phyloP scores from a whole-genome alignment of 805 yeast genomes.

The Maudiozyma bulderi region DNA sequence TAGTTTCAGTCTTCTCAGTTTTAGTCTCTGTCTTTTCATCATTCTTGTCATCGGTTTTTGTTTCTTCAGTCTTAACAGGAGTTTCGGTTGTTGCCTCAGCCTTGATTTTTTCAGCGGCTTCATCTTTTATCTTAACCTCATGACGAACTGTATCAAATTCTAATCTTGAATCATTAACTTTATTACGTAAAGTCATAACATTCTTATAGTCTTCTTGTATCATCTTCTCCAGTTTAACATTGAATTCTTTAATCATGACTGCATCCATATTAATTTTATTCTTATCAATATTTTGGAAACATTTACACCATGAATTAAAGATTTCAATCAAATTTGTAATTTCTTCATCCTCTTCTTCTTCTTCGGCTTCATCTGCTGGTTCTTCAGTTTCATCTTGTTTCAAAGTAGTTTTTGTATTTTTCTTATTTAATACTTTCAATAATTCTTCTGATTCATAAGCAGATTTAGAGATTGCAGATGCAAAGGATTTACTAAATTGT shows the following conservation, averaged over 20 bases:
- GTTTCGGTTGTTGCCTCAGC: neutral
- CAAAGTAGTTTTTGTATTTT: constrained; percentile 9
- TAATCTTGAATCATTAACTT: constrained; percentile 60
- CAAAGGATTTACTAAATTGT: constrained; percentile 56
- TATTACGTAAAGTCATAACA: constrained; percentile 51
- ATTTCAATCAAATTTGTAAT: constrained; percentile 37
- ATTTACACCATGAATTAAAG: constrained; percentile 40
- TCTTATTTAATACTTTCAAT: constrained; percentile 17
- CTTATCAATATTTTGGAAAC: constrained; percentile 54
- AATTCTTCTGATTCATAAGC: constrained; percentile 42
- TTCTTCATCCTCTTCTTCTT: constrained; percentile 39
- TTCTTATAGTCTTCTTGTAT: constrained; percentile 51
- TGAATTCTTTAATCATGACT: constrained; percentile 49
- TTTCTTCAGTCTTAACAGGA: constrained; percentile 43
- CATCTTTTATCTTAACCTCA: constrained; percentile 34
- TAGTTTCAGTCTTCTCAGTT: constrained; percentile 5
- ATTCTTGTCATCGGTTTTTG: constrained; percentile 34
- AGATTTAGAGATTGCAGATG: constrained; percentile 57
- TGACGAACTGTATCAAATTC: constrained; percentile 63
- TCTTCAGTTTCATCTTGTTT: constrained; percentile 20
- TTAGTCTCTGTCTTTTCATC: constrained; percentile 38
- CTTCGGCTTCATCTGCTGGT: constrained; percentile 22
- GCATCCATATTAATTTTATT: constrained; percentile 65
- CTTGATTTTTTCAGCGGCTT: constrained; percentile 35
- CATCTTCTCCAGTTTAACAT: constrained; percentile 42